Evolutionary conservation across 1,139 yeast genomes (phyloP), one percentile per base, ranked within the genome.

Genomic region (Magnusiomyces ingens): DNA sequence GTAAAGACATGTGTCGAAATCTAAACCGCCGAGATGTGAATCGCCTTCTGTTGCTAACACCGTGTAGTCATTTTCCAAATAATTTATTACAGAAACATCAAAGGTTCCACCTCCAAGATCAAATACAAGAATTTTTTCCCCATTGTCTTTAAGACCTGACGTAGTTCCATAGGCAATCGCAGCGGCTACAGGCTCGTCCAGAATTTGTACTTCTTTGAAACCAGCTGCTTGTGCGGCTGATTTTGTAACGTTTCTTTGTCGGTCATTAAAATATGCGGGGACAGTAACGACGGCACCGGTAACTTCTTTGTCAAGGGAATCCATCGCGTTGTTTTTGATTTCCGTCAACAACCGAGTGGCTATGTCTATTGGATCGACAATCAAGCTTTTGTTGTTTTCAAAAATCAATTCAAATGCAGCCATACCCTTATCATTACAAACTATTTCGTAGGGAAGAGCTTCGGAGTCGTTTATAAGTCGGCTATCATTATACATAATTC

Each of bases 1-100:
- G 73, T 90, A 85, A 72, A 90, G 82, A 82, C 90, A 87, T 83
- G 91, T 84, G 77, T 90, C 97, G 78, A 90, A 90, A 81, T 90
- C 98, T 82, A 91, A 95, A 85, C 97, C 97, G 84, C 98, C 98
- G 81, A 91, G 85, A 79, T 91, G 98, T 70, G 98, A 91, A 80
- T 91, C 97, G 88, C 98, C 98, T 74, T 97, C 96, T 69, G 98
- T 91, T 69, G 98, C 93, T 84, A 91, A 90, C 72, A 91, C 98
- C 72, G 94, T 90, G 85, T 90, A 91, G 71, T 91, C 94, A 84
- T 98, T 98, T 76, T 94, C 97, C 73, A 93, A 94, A 73, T 91
- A 88, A 81, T 88, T 86, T 75, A 91, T 81, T 69, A 91, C 80
- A 58, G 98, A 91, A 65, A 91, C 96, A 87, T 89, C 96, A 79